phyloP scores from a whole-genome alignment of 1,284 basidiomycete species.

The Microbotryum scabiosae region DNA sequence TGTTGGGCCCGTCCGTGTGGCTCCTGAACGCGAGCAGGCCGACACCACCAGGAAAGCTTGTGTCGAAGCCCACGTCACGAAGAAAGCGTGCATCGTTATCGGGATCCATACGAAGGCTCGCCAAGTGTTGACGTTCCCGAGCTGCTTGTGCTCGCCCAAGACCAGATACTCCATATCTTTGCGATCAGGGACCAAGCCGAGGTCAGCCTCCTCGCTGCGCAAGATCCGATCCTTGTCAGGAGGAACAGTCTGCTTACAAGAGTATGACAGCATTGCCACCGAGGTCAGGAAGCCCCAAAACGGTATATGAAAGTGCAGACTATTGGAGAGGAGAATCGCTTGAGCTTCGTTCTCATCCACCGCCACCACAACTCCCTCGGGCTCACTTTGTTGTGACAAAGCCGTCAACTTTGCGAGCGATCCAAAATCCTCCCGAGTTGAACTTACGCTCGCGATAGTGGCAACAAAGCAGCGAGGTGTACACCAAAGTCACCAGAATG shows the following conservation, averaged over 20 bases:
- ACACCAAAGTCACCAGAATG: too few relatives aligned
- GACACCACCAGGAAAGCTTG: constrained; percentile 1
- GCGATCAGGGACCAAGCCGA: too few relatives aligned
- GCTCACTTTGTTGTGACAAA: constrained; percentile 3
- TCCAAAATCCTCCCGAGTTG: background rate
- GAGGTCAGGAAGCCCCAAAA: background rate
- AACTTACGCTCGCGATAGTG: too few relatives aligned
- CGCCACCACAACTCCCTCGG: background rate
- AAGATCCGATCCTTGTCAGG: background rate
- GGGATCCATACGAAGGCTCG: constrained; percentile 1
- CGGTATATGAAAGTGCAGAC: background rate
- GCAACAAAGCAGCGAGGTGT: too few relatives aligned
- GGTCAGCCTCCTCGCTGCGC: too few relatives aligned
- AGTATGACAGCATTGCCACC: background rate
- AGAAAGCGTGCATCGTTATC: background rate
- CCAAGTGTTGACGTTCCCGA: background rate
- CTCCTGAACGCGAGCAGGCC: background rate
- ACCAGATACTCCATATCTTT: background rate
- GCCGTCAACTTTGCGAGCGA: background rate
- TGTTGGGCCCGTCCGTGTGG: background rate
- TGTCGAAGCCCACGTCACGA: background rate
- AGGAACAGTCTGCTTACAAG: background rate
- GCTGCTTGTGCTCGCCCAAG: background rate
- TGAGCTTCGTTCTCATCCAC: too few relatives aligned
- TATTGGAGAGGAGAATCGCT: background rate